Percentiles rank a stretch among this genome's conserved stretches.
Conservation (phyloP, 2,329 filamentous ascomycete genomes). For the Fusarium verrucosum region DNA sequence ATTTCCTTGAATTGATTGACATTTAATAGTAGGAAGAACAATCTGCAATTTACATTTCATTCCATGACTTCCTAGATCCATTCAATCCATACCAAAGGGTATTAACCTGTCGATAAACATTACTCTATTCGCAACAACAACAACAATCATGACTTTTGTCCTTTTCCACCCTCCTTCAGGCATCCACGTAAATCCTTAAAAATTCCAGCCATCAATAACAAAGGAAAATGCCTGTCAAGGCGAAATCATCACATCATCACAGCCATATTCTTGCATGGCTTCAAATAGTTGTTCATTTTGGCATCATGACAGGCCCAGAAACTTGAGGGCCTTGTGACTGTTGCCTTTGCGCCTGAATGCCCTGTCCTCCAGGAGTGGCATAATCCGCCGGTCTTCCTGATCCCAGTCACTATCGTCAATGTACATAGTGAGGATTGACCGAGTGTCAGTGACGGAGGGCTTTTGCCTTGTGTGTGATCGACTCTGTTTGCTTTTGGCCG, state of each 20-base stretch:
- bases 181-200: constrained; percentile 1
- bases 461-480: constrained; percentile 43
- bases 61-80: not conserved
- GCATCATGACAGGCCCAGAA: constrained; percentile 56
- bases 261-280: not conserved
- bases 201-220: constrained; percentile 9
- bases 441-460: constrained; percentile 38
- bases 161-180: constrained; percentile 6
- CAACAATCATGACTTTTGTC: constrained; percentile 1
- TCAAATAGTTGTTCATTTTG: not conserved
- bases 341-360: constrained; percentile 51
- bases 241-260: constrained; percentile 39
- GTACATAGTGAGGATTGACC: constrained; percentile 51
- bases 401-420: constrained; percentile 56
- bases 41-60: not conserved
- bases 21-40: not conserved
- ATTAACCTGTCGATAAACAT: constrained; percentile 2
- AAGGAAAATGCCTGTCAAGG: constrained; percentile 25
- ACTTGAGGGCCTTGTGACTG: constrained; percentile 63
- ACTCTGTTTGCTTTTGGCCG: constrained; percentile 45
- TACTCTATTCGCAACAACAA: constrained; percentile 14
- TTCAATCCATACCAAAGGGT: not conserved
- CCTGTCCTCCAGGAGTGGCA: constrained; percentile 59
- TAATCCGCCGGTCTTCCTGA: constrained; percentile 60
- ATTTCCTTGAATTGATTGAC: not conserved